Conservation (phyloP, 495 filamentous ascomycete genomes). For the Xylaria flabelliformis region DNA sequence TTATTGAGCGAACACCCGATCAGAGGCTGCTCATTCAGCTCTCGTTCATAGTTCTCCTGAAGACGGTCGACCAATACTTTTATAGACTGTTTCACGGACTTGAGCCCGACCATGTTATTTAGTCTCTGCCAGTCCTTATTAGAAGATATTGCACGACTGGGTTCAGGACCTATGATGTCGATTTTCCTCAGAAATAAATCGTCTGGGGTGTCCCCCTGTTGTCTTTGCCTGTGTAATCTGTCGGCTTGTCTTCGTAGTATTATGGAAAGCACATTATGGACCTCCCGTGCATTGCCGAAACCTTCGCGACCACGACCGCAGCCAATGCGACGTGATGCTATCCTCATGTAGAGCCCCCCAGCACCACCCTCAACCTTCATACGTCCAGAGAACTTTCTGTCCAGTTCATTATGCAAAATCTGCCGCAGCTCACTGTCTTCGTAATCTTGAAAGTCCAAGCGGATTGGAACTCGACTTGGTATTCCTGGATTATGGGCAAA, state of each 20-base stretch:
- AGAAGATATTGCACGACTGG: slow-evolving; percentile 54
- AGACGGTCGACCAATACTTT: slow-evolving; percentile 63
- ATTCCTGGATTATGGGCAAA: slow-evolving; percentile 80
- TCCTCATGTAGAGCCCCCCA: slow-evolving; percentile 68
- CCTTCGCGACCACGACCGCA: slow-evolving; percentile 67
- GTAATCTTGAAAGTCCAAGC: slow-evolving; percentile 73
- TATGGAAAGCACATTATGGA: slow-evolving; percentile 64
- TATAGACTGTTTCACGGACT: slow-evolving; percentile 67
- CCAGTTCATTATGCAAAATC: slow-evolving; percentile 65
- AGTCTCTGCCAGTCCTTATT: slow-evolving; percentile 66
- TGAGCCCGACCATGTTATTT: slow-evolving; percentile 65
- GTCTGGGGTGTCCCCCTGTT: slow-evolving; percentile 43
- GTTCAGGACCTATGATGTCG: slow-evolving; percentile 72
- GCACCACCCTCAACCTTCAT: slow-evolving; percentile 68
- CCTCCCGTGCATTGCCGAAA: slow-evolving; percentile 74
- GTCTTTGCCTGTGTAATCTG: slow-evolving; percentile 53
- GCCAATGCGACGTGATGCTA: slow-evolving; percentile 67
- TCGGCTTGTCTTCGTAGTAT: slow-evolving; percentile 65
- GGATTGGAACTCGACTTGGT: slow-evolving; percentile 71
- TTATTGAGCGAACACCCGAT: slow-evolving; percentile 67
- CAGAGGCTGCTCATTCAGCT: slow-evolving; percentile 62
- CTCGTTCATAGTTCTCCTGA: slow-evolving; percentile 56
- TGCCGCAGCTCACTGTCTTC: slow-evolving; percentile 67
- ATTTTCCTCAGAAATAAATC: slow-evolving; percentile 62
- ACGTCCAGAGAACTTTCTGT: slow-evolving; percentile 51